Percentiles rank a stretch among this genome's conserved stretches.
These are phyloP conservation scores for Geotrichum bryndzae DNA, from an alignment of 1,139 yeast species.

Conservation along the genomic window DNA sequence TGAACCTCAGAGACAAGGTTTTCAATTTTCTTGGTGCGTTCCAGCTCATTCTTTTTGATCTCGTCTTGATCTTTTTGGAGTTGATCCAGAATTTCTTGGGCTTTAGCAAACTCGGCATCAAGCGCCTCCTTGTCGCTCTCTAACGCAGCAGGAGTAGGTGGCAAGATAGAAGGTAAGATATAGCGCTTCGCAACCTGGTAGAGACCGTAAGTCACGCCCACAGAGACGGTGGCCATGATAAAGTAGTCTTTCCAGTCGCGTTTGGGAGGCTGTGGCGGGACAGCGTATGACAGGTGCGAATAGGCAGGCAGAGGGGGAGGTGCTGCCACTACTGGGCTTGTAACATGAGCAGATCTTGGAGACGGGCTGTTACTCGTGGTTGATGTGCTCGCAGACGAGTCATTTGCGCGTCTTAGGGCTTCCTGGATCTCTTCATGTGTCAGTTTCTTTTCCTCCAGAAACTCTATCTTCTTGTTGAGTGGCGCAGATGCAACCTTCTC, in stretches of 20 bases:
- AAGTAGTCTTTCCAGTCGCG: constrained; percentile 96
- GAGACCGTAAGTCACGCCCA: constrained; percentile 83
- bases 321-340: constrained; percentile 18
- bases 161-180: constrained; percentile 73
- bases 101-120: constrained; percentile 72
- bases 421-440: constrained; percentile 74
- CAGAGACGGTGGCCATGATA: constrained; percentile 94
- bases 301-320: constrained; percentile 19
- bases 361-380: constrained; percentile 14
- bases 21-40: constrained; percentile 14
- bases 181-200: constrained; percentile 76
- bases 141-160: constrained; percentile 72
- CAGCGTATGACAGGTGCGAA: constrained; percentile 30
- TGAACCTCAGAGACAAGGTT: constrained; percentile 26
- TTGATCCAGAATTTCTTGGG: constrained; percentile 68
- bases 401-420: constrained; percentile 56
- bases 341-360: constrained; percentile 23
- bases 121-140: constrained; percentile 80
- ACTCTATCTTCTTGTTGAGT: constrained; percentile 75
- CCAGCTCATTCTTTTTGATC: constrained; percentile 44
- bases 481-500: constrained; percentile 72
- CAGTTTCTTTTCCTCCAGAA: constrained; percentile 79
- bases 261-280: constrained; percentile 72
- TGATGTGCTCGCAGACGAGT: constrained; percentile 4
- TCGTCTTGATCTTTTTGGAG: constrained; percentile 67